phyloP scores from a whole-genome alignment of 345 rosid genomes.

The Syzygium oleosum region DNA sequence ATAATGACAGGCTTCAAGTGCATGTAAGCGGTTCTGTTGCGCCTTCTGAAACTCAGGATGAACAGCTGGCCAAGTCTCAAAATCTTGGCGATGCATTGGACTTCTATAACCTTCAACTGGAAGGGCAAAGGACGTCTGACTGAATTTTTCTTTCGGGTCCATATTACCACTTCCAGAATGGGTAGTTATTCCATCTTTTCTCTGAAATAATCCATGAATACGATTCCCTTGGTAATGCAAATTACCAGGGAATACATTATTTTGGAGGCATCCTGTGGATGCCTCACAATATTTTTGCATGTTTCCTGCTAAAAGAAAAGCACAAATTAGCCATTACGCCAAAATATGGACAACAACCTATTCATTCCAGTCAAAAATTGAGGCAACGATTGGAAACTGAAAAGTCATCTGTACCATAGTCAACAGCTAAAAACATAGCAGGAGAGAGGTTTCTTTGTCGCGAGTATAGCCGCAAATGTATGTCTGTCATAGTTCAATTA shows the following conservation, averaged over 20 bases:
- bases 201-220: conserved; percentile 8
- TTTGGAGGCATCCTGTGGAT: conserved; percentile 17
- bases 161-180: conserved; percentile 5
- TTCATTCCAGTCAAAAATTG: background rate
- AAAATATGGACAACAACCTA: background rate
- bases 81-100: conserved; percentile 5
- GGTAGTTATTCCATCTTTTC: conserved; percentile 2
- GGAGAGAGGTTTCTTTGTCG: background rate
- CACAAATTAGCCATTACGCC: background rate
- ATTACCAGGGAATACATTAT: conserved; percentile 8
- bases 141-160: conserved; percentile 7
- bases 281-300: conserved; percentile 23
- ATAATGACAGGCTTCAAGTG: conserved; percentile 5
- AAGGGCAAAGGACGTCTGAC: background rate
- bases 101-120: conserved; percentile 4
- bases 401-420: background rate
- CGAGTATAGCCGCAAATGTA: background rate
- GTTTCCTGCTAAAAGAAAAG: conserved; percentile 5
- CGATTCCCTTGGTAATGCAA: conserved; percentile 14
- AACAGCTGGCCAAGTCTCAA: conserved; percentile 8
- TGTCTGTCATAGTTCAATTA: background rate
- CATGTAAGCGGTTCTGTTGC: conserved; percentile 8
- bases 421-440: background rate
- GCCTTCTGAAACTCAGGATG: conserved; percentile 12
- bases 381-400: background rate